Conservation (phyloP, 1,139 yeast species). For the Maudiozyma humilis region DNA sequence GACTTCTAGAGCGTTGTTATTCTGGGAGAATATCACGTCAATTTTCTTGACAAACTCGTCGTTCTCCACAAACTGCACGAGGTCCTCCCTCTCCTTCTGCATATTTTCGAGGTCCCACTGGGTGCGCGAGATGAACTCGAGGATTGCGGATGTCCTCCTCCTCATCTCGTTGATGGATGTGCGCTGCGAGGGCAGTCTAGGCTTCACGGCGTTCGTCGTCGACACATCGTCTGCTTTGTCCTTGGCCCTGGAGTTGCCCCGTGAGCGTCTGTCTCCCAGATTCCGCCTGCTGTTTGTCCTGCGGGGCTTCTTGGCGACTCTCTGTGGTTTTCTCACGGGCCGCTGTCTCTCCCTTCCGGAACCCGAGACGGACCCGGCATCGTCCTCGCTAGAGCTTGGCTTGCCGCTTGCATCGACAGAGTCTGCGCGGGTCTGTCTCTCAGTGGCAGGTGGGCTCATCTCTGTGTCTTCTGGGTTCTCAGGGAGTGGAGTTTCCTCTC, state of each 20-base stretch:
- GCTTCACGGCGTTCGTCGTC: conserved; percentile 60
- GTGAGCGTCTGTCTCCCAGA: neutral
- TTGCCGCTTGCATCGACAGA: no score
- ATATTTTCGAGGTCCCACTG: conserved; percentile 71
- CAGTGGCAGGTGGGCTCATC: neutral
- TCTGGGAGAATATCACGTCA: conserved; percentile 37
- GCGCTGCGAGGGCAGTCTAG: conserved; percentile 68
- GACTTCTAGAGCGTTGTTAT: conserved; percentile 49
- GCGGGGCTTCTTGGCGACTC: conserved; percentile 2
- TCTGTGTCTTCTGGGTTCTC: neutral
- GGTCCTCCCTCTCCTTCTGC: conserved; percentile 44
- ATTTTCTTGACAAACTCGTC: conserved; percentile 29
- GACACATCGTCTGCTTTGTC: conserved; percentile 9
- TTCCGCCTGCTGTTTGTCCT: conserved; percentile 3
- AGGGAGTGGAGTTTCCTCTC: no score
- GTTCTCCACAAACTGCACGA: conserved; percentile 38
- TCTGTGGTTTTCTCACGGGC: neutral
- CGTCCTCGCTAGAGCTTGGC: neutral
- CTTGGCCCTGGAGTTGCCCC: neutral
- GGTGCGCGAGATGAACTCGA: conserved; percentile 79
- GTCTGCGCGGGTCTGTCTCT: no score
- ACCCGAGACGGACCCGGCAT: neutral
- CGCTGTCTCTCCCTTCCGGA: neutral
- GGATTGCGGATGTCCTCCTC: conserved; percentile 75
- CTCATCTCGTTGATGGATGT: conserved; percentile 71